Percentiles rank a stretch among this genome's conserved stretches.
These are phyloP conservation scores for Ambrosiella cleistominuta DNA, from an alignment of 2,329 filamentous ascomycete genomes.

Conservation along the genomic window DNA sequence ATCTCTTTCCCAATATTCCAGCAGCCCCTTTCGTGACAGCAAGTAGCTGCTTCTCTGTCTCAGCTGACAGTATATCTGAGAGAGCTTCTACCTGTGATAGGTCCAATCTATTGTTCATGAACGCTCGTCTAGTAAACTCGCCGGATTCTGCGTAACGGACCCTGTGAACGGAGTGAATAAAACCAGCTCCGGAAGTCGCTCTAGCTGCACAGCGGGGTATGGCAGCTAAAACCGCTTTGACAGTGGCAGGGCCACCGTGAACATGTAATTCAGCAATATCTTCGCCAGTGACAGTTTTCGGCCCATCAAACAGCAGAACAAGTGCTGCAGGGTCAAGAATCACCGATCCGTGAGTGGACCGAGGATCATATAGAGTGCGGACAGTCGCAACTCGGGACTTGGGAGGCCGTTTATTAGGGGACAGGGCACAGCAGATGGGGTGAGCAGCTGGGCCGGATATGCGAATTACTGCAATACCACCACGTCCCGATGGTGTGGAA, in stretches of 20 bases:
- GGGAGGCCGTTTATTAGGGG: conserved; percentile 28
- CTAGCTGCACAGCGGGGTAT: conserved; percentile 37
- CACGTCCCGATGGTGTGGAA: conserved; percentile 68
- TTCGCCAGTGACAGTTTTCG: conserved; percentile 76
- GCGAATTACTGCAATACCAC: conserved; percentile 79
- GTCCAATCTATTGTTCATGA: conserved; percentile 70
- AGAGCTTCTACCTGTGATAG: conserved; percentile 64
- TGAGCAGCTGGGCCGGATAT: conserved; percentile 62
- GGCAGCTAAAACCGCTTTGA: conserved; percentile 67
- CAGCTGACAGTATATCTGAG: conserved; percentile 43
- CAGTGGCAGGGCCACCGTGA: conserved; percentile 80
- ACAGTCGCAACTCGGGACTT: conserved; percentile 47
- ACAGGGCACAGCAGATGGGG: conserved; percentile 34
- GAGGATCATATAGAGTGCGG: conserved; percentile 50
- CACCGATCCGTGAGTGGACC: conserved; percentile 21
- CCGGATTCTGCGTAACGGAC: conserved; percentile 86
- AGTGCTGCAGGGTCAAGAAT: conserved; percentile 65
- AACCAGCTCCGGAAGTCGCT: conserved; percentile 3
- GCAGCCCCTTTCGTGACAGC: conserved; percentile 66
- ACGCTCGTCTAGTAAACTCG: conserved; percentile 86
- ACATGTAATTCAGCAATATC: conserved; percentile 84
- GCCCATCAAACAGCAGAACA: conserved; percentile 64
- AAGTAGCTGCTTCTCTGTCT: conserved; percentile 85
- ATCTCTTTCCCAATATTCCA: conserved; percentile 51
- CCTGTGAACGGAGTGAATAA: conserved; percentile 7